Percentiles rank a stretch among this genome's conserved stretches.
These are phyloP conservation scores for Veloporphyrellus conicus DNA, from an alignment of 1,284 basidiomycete species.

Conservation along the genomic window DNA sequence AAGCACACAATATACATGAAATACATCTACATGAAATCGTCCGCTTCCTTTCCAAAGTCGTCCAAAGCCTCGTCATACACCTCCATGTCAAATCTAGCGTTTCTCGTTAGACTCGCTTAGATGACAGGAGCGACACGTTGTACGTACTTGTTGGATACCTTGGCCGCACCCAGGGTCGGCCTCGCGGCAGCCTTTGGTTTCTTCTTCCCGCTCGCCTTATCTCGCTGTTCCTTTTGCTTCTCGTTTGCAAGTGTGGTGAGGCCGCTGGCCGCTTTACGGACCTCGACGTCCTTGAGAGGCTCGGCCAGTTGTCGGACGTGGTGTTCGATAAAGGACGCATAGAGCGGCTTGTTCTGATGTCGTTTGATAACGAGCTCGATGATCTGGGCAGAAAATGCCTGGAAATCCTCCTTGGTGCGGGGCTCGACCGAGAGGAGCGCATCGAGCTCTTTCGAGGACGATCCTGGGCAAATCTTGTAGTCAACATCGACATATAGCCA, in stretches of 20 bases:
- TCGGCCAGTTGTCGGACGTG: slow-evolving; percentile 70
- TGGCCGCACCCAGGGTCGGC: slow-evolving; percentile 70
- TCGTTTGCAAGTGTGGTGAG: slow-evolving; percentile 86
- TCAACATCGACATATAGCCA: too few species aligned
- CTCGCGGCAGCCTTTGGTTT: slow-evolving; percentile 72
- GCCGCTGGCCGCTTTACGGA: slow-evolving; percentile 78
- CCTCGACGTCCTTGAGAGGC: slow-evolving; percentile 82
- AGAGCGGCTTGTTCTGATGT: slow-evolving; percentile 78
- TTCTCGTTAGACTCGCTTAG: slow-evolving; percentile 8
- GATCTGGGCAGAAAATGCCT: slow-evolving; percentile 65
- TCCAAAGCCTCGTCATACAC: slow-evolving; percentile 84
- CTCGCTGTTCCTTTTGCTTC: slow-evolving; percentile 86
- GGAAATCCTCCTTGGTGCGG: slow-evolving; percentile 82
- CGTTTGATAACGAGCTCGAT: slow-evolving; percentile 70
- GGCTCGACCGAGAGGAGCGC: slow-evolving; percentile 69
- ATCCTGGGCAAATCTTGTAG: slow-evolving; percentile 40
- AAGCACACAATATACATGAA: slow-evolving; percentile 14
- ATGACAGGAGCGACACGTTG: slow-evolving; percentile 3
- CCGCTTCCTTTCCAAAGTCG: slow-evolving; percentile 65
- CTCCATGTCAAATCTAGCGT: slow-evolving; percentile 65
- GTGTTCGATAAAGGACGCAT: slow-evolving; percentile 76
- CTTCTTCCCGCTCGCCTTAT: slow-evolving; percentile 85
- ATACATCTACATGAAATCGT: slow-evolving; percentile 70
- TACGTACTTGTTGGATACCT: slow-evolving; percentile 57
- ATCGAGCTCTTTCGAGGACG: slow-evolving; percentile 66